These are phyloP conservation scores for Sutorius australiensis DNA, from an alignment of 768 basidiomycete species.

Conservation along the genomic window DNA sequence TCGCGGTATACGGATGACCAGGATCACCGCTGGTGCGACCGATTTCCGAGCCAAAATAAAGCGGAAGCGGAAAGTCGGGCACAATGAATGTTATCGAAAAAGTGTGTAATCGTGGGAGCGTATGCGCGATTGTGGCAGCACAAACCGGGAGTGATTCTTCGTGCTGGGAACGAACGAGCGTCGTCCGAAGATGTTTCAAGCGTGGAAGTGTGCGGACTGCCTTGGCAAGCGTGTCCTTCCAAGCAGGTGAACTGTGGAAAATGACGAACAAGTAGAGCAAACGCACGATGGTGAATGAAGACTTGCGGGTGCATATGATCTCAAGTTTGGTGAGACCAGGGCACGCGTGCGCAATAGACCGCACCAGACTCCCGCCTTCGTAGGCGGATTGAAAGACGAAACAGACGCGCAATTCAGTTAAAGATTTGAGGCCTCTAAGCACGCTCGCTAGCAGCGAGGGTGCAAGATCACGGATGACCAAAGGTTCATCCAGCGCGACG, in stretches of 20 bases:
- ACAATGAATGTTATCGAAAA: slow-evolving; percentile 69
- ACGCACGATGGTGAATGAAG: slow-evolving; percentile 69
- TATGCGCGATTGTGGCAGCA: slow-evolving; percentile 58
- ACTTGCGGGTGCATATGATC: slow-evolving; percentile 61
- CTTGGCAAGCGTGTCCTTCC: slow-evolving; percentile 47
- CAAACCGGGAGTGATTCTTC: slow-evolving; percentile 58
- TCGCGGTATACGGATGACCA: slow-evolving; percentile 27
- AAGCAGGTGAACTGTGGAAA: neutral
- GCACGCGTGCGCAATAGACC: slow-evolving; percentile 62
- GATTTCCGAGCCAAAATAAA: slow-evolving; percentile 42
- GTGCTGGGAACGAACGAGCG: slow-evolving; percentile 63
- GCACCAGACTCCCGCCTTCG: slow-evolving; percentile 66
- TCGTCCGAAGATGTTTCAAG: slow-evolving; percentile 58
- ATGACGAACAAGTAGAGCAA: neutral
- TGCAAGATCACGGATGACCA: slow-evolving; percentile 65
- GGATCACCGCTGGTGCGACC: slow-evolving; percentile 32
- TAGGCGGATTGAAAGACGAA: slow-evolving; percentile 73
- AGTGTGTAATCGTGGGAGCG: slow-evolving; percentile 60
- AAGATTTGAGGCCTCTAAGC: slow-evolving; percentile 51
- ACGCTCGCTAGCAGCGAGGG: slow-evolving; percentile 56
- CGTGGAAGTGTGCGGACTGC: slow-evolving; percentile 58
- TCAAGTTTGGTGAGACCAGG: slow-evolving; percentile 62
- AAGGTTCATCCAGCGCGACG: slow-evolving; percentile 61
- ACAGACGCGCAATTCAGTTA: slow-evolving; percentile 57
- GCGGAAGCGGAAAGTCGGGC: slow-evolving; percentile 47